Conservation (phyloP, 805 yeast species). For the Candida boleticola region DNA sequence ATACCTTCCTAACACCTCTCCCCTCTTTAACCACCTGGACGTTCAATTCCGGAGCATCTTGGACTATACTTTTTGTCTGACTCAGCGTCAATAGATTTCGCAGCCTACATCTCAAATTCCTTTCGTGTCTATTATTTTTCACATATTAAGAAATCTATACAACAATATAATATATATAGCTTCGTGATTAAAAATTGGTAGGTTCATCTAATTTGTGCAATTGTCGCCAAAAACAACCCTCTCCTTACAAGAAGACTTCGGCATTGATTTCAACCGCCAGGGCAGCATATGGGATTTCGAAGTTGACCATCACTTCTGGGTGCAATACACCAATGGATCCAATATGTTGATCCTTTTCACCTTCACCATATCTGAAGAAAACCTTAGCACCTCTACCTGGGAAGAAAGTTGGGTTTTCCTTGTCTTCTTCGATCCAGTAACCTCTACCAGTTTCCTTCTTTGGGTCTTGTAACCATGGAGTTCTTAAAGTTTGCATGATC, state of each 20-base stretch:
- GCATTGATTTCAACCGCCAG: conserved; percentile 88
- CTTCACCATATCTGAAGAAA: conserved; percentile 64
- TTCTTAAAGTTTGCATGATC: conserved; percentile 93
- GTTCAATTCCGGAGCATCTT: too few species aligned
- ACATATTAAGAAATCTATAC: too few species aligned
- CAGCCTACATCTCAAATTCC: too few species aligned
- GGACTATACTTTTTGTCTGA: too few species aligned
- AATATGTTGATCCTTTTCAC: conserved; percentile 54
- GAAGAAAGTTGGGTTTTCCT: conserved; percentile 71
- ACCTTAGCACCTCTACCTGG: conserved; percentile 97
- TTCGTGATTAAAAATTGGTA: too few species aligned
- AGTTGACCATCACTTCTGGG: conserved; percentile 84
- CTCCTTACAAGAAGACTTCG: conserved; percentile 76
- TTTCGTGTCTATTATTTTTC: too few species aligned
- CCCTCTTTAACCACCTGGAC: too few species aligned
- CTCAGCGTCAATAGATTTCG: too few species aligned
- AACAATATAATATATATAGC: too few species aligned
- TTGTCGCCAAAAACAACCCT: too few species aligned
- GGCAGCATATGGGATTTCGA: conserved; percentile 92
- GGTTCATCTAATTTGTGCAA: too few species aligned
- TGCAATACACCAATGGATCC: conserved; percentile 94
- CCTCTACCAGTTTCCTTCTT: conserved; percentile 60
- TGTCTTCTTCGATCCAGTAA: conserved; percentile 78
- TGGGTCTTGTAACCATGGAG: conserved; percentile 71
- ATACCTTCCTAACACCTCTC: too few species aligned